Conservation (phyloP, 768 basidiomycete genomes). For the Tricholomella constricta region DNA sequence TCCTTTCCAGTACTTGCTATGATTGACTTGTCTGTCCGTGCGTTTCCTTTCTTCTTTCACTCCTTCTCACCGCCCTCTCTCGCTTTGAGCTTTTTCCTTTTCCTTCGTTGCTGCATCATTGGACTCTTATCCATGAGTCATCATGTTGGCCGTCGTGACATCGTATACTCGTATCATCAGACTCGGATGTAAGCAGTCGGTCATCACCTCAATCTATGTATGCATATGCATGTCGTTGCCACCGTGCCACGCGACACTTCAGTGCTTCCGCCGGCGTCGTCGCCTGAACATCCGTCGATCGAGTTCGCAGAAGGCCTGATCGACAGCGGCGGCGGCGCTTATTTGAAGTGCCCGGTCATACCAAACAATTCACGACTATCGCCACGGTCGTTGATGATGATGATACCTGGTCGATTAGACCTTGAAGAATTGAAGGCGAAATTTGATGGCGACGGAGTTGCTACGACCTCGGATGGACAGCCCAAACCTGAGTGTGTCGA, state of each 20-base stretch:
- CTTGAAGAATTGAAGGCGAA: too few relatives aligned
- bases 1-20: constrained; percentile 19
- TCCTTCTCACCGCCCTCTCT: constrained; percentile 20
- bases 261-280: neutral
- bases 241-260: neutral
- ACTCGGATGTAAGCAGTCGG: constrained; percentile 9
- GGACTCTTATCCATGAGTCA: too few relatives aligned
- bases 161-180: neutral
- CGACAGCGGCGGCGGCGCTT: constrained; percentile 9
- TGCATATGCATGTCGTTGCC: neutral
- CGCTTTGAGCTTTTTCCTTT: constrained; percentile 15
- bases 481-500: too few relatives aligned
- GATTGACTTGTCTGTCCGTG: constrained; percentile 25
- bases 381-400: too few relatives aligned
- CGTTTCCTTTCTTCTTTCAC: constrained; percentile 28
- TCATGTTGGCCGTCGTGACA: neutral
- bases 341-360: constrained; percentile 1
- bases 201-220: constrained; percentile 4
- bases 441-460: too few relatives aligned
- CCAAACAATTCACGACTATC: constrained; percentile 7
- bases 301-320: constrained; percentile 1
- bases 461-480: too few relatives aligned
- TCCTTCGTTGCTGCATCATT: neutral
- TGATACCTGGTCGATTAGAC: too few relatives aligned
- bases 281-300: too few relatives aligned